Percentiles rank a stretch among this genome's conserved stretches.
These are phyloP conservation scores for Scutellaria barbata DNA, from an alignment of 257 asterid genomes.

Conservation along the genomic window DNA sequence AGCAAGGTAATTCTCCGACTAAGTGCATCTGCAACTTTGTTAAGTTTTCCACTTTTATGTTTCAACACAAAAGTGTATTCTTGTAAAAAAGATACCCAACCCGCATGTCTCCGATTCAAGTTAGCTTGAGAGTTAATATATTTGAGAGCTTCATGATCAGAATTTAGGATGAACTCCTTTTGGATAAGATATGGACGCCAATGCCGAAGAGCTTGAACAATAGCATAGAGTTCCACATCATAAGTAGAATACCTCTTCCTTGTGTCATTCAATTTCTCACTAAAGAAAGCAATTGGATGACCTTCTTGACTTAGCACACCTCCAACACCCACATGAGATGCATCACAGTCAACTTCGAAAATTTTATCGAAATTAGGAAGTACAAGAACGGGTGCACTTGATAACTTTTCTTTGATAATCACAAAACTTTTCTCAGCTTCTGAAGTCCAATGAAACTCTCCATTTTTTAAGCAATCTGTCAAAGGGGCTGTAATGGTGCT, in stretches of 20 bases:
- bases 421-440: background rate
- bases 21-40: conserved; percentile 13
- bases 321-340: conserved; percentile 14
- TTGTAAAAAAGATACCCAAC: background rate
- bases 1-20: background rate
- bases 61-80: no score
- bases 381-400: background rate
- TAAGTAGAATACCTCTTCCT: background rate
- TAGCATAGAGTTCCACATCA: background rate
- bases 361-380: background rate
- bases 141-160: conserved; percentile 22
- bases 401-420: background rate
- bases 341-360: conserved; percentile 3
- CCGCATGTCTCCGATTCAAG: conserved; percentile 6
- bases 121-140: background rate
- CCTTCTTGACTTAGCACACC: conserved; percentile 2
- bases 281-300: background rate
- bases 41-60: background rate
- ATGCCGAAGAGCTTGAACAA: conserved; percentile 6
- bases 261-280: conserved; percentile 22
- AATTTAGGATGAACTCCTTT: background rate
- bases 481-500: no score
- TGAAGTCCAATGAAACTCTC: background rate
- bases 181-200: background rate
- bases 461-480: background rate